Evolutionary conservation across 2,329 filamentous ascomycete species (phyloP).

Genomic region (Graphilbum sp.): DNA sequence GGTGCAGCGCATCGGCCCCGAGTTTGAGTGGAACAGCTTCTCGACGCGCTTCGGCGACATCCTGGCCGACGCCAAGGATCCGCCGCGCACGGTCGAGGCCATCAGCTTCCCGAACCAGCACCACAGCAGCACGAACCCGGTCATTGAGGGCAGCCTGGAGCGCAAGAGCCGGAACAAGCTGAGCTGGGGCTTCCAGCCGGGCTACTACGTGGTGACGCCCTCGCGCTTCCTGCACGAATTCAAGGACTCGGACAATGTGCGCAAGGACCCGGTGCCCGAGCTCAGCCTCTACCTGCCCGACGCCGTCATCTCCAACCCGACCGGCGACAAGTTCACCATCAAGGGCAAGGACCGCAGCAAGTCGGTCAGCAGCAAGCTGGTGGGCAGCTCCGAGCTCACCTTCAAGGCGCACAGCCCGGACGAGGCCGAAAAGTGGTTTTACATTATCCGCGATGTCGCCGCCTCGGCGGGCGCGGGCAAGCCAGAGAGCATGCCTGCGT

Average conservation of each 20-base stretch:
- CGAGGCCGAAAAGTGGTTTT: constrained; percentile 76
- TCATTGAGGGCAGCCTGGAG: constrained; percentile 80
- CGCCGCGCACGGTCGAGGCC: constrained; percentile 55
- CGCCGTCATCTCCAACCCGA: constrained; percentile 55
- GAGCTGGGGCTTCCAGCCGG: constrained; percentile 56
- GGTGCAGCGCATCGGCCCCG: constrained; percentile 58
- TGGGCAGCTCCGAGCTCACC: constrained; percentile 59
- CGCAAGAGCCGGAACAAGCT: constrained; percentile 81
- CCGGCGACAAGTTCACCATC: constrained; percentile 76
- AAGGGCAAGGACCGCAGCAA: constrained; percentile 88
- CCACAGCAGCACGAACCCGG: constrained; percentile 60
- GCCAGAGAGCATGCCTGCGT: constrained; percentile 16
- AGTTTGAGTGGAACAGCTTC: constrained; percentile 91
- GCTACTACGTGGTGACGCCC: constrained; percentile 82
- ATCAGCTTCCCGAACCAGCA: constrained; percentile 81
- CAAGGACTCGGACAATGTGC: constrained; percentile 67
- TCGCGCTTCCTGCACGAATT: constrained; percentile 89
- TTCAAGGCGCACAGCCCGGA: constrained; percentile 76
- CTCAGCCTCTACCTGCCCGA: constrained; percentile 86
- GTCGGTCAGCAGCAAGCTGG: constrained; percentile 64
- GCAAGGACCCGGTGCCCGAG: constrained; percentile 64
- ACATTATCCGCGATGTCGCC: constrained; percentile 47
- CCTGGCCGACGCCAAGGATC: constrained; percentile 61
- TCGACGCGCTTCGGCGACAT: constrained; percentile 50
- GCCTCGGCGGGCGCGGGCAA: constrained; percentile 34